Conservation (phyloP, 2,329 filamentous ascomycete species). For the Epichloe gansuensis region DNA sequence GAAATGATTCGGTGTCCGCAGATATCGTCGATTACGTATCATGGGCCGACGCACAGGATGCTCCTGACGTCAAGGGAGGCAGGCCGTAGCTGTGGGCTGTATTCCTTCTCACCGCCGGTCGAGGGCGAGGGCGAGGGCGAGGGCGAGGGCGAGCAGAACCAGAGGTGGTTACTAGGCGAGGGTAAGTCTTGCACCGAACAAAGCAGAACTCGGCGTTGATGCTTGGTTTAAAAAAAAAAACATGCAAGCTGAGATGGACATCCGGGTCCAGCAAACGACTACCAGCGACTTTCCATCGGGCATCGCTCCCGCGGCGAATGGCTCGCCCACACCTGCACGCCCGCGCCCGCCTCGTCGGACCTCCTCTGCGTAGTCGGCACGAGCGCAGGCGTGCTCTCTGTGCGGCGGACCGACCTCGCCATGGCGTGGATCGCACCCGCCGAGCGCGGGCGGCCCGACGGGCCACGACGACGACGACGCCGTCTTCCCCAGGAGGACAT, state of each 20-base stretch:
- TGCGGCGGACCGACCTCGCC: slow-evolving; percentile 19
- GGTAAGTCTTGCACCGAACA: slow-evolving; percentile 13
- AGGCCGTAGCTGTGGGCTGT: slow-evolving; percentile 20
- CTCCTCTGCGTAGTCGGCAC: slow-evolving; percentile 37
- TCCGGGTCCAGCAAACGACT: slow-evolving; percentile 16
- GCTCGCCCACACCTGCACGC: slow-evolving; percentile 28
- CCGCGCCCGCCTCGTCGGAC: slow-evolving; percentile 27
- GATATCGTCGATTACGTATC: slow-evolving; percentile 36
- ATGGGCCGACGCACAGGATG: slow-evolving; percentile 28
- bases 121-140: slow-evolving; percentile 14
- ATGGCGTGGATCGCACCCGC: slow-evolving; percentile 23
- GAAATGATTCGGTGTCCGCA: slow-evolving; percentile 28
- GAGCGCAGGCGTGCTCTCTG: slow-evolving; percentile 31
- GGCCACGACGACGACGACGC: too few species aligned
- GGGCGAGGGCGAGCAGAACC: slow-evolving; percentile 16
- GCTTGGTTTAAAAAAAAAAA: too few species aligned
- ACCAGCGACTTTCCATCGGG: slow-evolving; percentile 20
- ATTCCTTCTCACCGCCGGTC: slow-evolving; percentile 25
- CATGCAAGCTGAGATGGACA: too few species aligned
- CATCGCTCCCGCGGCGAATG: slow-evolving; percentile 16
- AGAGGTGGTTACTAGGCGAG: slow-evolving; percentile 27
- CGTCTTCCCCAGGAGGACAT: slow-evolving; percentile 22
- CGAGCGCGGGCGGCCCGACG: slow-evolving; percentile 3
- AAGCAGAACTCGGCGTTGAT: too few species aligned
- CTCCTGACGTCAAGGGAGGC: slow-evolving; percentile 29